Evolutionary conservation across 2,329 filamentous ascomycete genomes (phyloP), one percentile per base, ranked within the genome.

Genomic region (Sclerotinia nivalis): DNA sequence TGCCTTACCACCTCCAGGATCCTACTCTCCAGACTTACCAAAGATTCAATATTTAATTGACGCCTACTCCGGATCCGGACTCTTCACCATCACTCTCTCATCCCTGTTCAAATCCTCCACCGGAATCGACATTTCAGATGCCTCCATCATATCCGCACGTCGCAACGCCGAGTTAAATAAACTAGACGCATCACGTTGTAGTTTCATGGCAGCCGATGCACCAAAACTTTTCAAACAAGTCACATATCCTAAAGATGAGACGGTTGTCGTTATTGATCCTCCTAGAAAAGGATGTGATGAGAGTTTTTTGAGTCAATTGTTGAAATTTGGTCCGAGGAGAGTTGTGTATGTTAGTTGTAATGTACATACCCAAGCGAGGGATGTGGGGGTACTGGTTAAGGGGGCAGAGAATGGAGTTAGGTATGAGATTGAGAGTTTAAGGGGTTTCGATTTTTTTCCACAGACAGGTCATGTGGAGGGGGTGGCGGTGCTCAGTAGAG

Each of bases 321-420:
- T 97, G 68, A 81, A 83, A 8, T 97, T 92, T 76, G 91, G 86
- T 0, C 95, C 96, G 0, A 85, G 85, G 73, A 85, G 96, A 71
- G 88, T 99, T 15, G 88, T 97, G 6, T 99, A 99, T 79, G 95
- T 99, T 54, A 97, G 92, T 78, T 99, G 96, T 77, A 99, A 99
- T 77, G 96, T 99, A 73, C 96, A 99, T 79, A 98, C 95, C 12
- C 96, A 98, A 85, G 96, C 96, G 20, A 84, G 96, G 67, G 96
- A 99, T 80, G 89, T 99, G 0, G 96, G 94, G 0, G 88, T 95
- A 72, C 81, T 99, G 76, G 93, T 98, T 0, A 86, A 90, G 49
- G 93, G 94, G 0, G 81, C 87, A 76, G 79, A 80, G 22, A 76
- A 80, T 25, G 78, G 80, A 66, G 81, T 81, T 31, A 82, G 85